Base-by-base conservation (phyloP, 1,139 yeast species). In the Scheffersomyces titani region DNA sequence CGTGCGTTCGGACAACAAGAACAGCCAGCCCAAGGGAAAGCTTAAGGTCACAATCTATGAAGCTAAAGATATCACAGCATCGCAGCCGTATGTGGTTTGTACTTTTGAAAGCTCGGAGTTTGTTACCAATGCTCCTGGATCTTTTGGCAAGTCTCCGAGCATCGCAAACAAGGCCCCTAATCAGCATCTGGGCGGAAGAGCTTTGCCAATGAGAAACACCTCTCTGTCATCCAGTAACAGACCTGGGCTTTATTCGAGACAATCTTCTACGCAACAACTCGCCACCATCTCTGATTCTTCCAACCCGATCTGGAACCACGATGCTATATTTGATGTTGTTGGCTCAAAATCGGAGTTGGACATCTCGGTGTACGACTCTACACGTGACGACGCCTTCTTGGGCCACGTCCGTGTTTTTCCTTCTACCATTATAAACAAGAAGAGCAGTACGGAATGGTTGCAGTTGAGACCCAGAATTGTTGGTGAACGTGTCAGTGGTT, bases 21-120 rank as follows among this genome's bases (percentile, higher is more conserved):
- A 69, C 53, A 65, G 80, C 49, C 81, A 85, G 49, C 92, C 92
- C 52, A 84, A 89, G 70, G 98, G 98, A 51, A 90, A 90, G 70
- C 81, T 94, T 55, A 86, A 86, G 65, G 92, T 94, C 52, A 85
- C 85, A 52, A 92, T 94, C 63, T 78, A 89, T 48, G 94, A 91
- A 70, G 98, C 97, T 2, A 83, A 81, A 58, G 88, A 86, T 63
- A 78, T 92, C 60, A 76, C 82, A 61, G 73, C 73, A 51, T 82
- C 92, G 7, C 88, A 86, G 65, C 97, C 97, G 2, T 93, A 93
- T 70, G 97, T 91, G 22, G 97, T 93, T 44, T 91, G 97, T 71
- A 90, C 97, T 1, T 93, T 90, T 75, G 97, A 92, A 70, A 89
- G 96, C 60, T 89, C 97, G 1, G 98, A 93, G 74, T 90, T 88